Evolutionary conservation across 1,284 basidiomycete genomes (phyloP).

Genomic region (Cutaneotrichosporon arboriforme): DNA sequence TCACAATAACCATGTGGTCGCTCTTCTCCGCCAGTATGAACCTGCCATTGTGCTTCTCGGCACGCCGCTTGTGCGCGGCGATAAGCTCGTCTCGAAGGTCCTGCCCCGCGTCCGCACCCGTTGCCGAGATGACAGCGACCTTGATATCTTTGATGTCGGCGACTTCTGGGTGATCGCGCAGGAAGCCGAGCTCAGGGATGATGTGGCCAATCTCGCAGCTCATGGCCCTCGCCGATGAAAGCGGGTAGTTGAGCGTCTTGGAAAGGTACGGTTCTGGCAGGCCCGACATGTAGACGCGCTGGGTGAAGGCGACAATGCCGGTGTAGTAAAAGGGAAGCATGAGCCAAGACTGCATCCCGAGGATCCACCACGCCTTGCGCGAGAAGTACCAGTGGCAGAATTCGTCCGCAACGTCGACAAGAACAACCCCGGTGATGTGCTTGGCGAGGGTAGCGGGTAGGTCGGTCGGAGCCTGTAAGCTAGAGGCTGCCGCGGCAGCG

Average conservation of each 20-base stretch:
- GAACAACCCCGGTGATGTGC: background rate
- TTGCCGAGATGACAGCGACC: constrained; percentile 1
- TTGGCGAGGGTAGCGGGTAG: background rate
- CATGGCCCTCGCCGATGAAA: background rate
- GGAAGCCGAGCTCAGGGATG: background rate
- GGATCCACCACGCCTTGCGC: background rate
- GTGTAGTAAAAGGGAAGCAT: background rate
- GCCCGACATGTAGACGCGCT: background rate
- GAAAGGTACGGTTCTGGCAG: constrained; percentile 3
- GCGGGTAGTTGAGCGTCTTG: background rate
- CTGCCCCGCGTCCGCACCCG: background rate
- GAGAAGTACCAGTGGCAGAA: constrained; percentile 4
- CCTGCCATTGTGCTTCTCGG: background rate
- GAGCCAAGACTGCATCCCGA: constrained; percentile 1
- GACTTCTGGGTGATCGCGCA: background rate
- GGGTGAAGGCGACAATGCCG: background rate
- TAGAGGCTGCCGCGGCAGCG: background rate
- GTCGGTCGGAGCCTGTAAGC: background rate
- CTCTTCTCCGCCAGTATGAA: constrained; percentile 2
- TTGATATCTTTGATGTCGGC: background rate
- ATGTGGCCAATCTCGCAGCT: background rate
- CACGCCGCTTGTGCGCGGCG: background rate
- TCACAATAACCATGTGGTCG: background rate
- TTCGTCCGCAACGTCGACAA: constrained; percentile 9
- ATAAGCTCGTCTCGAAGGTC: background rate